These are phyloP conservation scores for Artomyces pyxidatus DNA, from an alignment of 768 basidiomycete genomes.

Conservation along the genomic window DNA sequence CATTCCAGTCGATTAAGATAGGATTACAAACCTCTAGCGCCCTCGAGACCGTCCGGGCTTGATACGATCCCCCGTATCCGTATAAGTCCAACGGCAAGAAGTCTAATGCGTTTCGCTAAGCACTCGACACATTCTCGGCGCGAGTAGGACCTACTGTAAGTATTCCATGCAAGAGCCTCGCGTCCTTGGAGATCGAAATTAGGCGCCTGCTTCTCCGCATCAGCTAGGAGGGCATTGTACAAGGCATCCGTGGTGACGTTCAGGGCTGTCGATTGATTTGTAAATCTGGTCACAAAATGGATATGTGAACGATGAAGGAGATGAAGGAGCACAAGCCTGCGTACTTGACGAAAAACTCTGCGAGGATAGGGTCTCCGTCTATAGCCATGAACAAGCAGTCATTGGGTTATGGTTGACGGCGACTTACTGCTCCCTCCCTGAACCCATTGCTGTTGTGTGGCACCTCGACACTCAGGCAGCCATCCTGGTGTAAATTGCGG, in stretches of 20 bases:
- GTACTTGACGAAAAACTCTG: slow-evolving; percentile 59
- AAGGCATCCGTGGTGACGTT: slow-evolving; percentile 41
- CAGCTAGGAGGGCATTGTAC: slow-evolving; percentile 49
- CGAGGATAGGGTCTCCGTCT: slow-evolving; percentile 59
- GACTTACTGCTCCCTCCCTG: slow-evolving; percentile 52
- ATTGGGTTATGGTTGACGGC: neutral
- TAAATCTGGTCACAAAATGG: slow-evolving; percentile 31
- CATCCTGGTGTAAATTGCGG: slow-evolving; percentile 35
- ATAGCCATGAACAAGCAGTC: neutral
- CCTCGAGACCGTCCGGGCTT: slow-evolving; percentile 43
- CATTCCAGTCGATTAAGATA: neutral
- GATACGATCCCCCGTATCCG: slow-evolving; percentile 41
- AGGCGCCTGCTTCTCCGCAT: slow-evolving; percentile 47
- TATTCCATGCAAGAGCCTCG: slow-evolving; percentile 49
- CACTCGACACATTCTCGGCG: neutral
- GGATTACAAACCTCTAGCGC: slow-evolving; percentile 40
- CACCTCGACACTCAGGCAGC: slow-evolving; percentile 58
- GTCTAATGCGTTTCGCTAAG: slow-evolving; percentile 21
- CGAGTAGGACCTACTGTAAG: slow-evolving; percentile 30
- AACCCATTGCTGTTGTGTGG: slow-evolving; percentile 42
- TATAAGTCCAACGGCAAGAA: slow-evolving; percentile 27
- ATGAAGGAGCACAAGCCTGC: slow-evolving; percentile 3
- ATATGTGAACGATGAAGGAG: neutral
- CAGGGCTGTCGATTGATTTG: slow-evolving; percentile 37
- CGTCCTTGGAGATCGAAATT: slow-evolving; percentile 60